Base-by-base conservation (phyloP, 2,329 filamentous ascomycete species). In the Septoria linicola region DNA sequence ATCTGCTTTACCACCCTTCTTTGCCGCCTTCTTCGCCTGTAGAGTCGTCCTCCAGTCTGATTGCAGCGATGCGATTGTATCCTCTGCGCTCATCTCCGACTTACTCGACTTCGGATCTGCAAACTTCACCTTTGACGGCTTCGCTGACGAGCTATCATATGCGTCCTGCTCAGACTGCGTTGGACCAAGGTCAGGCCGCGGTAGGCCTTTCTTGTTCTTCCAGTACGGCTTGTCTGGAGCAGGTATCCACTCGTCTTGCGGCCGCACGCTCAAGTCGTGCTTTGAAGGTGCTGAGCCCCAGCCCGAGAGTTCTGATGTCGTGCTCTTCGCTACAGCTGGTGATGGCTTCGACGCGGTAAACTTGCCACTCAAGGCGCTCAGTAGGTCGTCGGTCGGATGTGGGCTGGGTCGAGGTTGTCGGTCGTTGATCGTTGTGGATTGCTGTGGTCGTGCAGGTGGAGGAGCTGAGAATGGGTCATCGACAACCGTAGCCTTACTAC, bases 401-500 rank as follows among this genome's bases (percentile, higher is more conserved):
- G 60, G 50, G 35, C 49, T 56, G 5, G 36, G 23, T 11, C 36
- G 46, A 25, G 46, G 14, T 13, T 25, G 69, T 65, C 65, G 59
- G 8, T 67, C 58, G 25, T 66, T 11, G 76, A 71, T 27, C 16
- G 27, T 35, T 21, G 41, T 16, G n/a, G 50, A 11, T 20, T 49
- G 46, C 31, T 36, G 8, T 23, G n/a, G 49, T 25, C 16, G 44
- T 46, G 16, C 19, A 11, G 43, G 47, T 21, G 20, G 31, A 13
- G 48, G 48, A 20, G 25, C 52, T 23, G 41, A 51, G 13, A 60
- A 52, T n/a, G 66, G 63, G 41, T 67, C 63, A 35, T 67, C 58
- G 20, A 63, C 51, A 8, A 64, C 49, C 13, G 48, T 59, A 7
- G 63, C 53, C 32, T 49, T 59, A 40, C 55, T 62, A 20, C 83